Evolutionary conservation across 2,329 filamentous ascomycete species (phyloP).

Genomic region (Coniella lustricola): DNA sequence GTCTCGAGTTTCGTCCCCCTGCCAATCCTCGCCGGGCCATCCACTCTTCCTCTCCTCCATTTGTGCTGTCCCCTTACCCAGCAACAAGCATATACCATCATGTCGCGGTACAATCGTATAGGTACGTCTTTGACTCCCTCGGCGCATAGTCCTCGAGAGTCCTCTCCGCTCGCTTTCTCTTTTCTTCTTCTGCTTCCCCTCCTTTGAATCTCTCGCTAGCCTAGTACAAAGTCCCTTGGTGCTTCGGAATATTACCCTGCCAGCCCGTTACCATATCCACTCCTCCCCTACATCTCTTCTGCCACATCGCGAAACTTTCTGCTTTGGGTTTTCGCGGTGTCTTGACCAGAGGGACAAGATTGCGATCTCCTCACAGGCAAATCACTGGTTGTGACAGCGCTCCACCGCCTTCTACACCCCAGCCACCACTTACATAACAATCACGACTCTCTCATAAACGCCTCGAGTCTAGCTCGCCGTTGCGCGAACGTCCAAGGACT

Average conservation of each 20-base stretch:
- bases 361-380: constrained; percentile 13
- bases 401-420: constrained; percentile 6
- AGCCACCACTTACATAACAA: neutral
- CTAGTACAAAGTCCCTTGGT: constrained; percentile 8
- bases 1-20: constrained; percentile 8
- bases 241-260: constrained; percentile 4
- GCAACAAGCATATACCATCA: constrained; percentile 29
- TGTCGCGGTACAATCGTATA: constrained; percentile 65
- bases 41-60: constrained; percentile 9
- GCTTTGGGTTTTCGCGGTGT: constrained; percentile 7
- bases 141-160: too few relatives aligned
- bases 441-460: constrained; percentile 4
- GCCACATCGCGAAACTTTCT: constrained; percentile 2
- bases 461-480: constrained; percentile 19
- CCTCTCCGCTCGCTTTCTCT: neutral
- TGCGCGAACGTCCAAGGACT: constrained; percentile 8
- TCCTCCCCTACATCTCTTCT: constrained; percentile 5
- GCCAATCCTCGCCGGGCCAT: constrained; percentile 7
- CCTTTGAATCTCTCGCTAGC: neutral
- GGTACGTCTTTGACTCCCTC: constrained; percentile 42
- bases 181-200: constrained; percentile 11
- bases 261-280: constrained; percentile 9
- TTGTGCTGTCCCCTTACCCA: constrained; percentile 14
- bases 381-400: constrained; percentile 16
- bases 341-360: constrained; percentile 12